phyloP scores from a whole-genome alignment of 345 rosid genomes.

The Sonneratia caseolaris region DNA sequence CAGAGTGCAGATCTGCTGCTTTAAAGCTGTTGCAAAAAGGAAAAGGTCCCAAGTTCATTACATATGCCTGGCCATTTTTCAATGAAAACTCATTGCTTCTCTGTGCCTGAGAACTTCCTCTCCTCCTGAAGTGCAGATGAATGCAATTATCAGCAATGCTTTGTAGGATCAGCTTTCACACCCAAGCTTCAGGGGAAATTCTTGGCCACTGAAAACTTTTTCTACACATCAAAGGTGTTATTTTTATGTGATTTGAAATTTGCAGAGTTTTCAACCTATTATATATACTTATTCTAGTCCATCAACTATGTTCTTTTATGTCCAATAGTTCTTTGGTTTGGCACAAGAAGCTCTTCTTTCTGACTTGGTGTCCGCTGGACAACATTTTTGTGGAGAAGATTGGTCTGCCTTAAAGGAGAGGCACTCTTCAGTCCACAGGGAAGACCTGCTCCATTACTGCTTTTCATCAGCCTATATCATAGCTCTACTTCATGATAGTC shows the following conservation, averaged over 20 bases:
- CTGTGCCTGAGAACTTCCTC: constrained; percentile 4
- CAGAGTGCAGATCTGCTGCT: constrained; percentile 77
- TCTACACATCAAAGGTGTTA: constrained; percentile 71
- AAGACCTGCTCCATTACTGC: constrained; percentile 59
- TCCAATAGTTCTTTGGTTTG: constrained; percentile 64
- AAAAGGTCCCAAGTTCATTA: constrained; percentile 40
- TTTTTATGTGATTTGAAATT: not conserved
- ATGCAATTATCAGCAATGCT: constrained; percentile 50
- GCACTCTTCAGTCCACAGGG: constrained; percentile 46
- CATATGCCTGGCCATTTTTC: not conserved
- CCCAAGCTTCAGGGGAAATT: constrained; percentile 75
- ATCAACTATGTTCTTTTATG: constrained; percentile 1
- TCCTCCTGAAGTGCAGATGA: constrained; percentile 38
- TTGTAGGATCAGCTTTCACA: constrained; percentile 65
- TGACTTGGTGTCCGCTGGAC: constrained; percentile 49
- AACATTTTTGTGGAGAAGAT: constrained; percentile 67
- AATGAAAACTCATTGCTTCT: constrained; percentile 1
- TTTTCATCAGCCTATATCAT: constrained; percentile 88
- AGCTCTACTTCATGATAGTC: constrained; percentile 83
- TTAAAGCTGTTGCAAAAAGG: constrained; percentile 52
- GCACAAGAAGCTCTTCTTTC: constrained; percentile 46
- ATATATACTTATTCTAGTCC: not conserved
- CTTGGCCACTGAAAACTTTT: constrained; percentile 81
- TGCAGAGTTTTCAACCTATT: not conserved
- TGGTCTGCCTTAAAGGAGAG: constrained; percentile 60